Percentiles rank a stretch among this genome's conserved stretches.
These are phyloP conservation scores for Russula abietina DNA, from an alignment of 768 basidiomycete species.

Conservation along the genomic window DNA sequence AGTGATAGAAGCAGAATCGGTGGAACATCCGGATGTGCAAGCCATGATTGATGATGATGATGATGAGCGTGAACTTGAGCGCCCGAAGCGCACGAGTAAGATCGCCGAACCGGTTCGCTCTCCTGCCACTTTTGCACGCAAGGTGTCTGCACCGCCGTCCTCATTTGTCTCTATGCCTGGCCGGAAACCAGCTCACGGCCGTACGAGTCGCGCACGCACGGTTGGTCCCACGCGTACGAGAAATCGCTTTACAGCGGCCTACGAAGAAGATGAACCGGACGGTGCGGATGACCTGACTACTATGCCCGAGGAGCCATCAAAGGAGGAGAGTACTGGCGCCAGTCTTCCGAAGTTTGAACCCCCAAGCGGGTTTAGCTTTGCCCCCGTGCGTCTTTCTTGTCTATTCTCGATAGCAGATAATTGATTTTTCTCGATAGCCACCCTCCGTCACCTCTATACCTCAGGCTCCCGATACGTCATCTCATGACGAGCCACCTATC, in stretches of 20 bases:
- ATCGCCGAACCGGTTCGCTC: slow-evolving; percentile 27
- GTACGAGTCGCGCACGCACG: slow-evolving; percentile 6
- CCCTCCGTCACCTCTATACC: slow-evolving; percentile 11
- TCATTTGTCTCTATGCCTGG: slow-evolving; percentile 1
- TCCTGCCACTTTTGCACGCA: slow-evolving; percentile 32
- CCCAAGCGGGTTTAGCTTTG: slow-evolving; percentile 61
- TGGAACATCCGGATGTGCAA: slow-evolving; percentile 32
- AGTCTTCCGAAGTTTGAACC: slow-evolving; percentile 51
- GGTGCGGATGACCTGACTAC: slow-evolving; percentile 28
- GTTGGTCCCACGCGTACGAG: slow-evolving; percentile 42
- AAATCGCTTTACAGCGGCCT: slow-evolving; percentile 63
- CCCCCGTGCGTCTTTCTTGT: slow-evolving; percentile 42
- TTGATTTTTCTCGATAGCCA: slow-evolving; percentile 22
- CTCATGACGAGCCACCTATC: slow-evolving; percentile 34
- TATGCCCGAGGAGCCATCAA: slow-evolving; percentile 37
- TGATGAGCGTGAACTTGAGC: slow-evolving; percentile 27
- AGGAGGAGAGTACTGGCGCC: slow-evolving; percentile 36
- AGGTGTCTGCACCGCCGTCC: slow-evolving; percentile 23
- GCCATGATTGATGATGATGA: slow-evolving; percentile 33
- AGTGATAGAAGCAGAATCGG: slow-evolving; percentile 41
- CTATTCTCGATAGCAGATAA: neutral
- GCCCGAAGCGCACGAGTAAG: slow-evolving; percentile 24
- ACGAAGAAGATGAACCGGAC: slow-evolving; percentile 43
- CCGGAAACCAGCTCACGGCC: slow-evolving; percentile 10
- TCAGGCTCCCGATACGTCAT: slow-evolving; percentile 50